phyloP scores from a whole-genome alignment of 805 yeast species.

The Debaryomyces maramus region DNA sequence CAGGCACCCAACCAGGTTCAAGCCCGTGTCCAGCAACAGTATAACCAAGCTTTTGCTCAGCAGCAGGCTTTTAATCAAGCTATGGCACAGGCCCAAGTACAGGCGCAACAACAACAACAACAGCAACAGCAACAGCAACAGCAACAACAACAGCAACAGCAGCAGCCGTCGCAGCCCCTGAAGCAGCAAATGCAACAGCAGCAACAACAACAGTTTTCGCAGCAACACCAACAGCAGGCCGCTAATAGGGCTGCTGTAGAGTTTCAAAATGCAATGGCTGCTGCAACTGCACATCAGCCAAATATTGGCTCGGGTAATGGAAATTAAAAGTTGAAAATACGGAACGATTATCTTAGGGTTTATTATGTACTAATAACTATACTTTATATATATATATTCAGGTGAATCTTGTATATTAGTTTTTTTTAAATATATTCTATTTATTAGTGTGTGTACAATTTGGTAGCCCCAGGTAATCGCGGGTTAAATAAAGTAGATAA shows the following conservation, averaged over 20 bases:
- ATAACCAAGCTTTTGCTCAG: slow-evolving; percentile 20
- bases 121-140: slow-evolving; percentile 10
- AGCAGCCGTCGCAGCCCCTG: no score
- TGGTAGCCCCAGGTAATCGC: no score
- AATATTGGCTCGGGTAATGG: slow-evolving; percentile 10
- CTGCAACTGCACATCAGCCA: slow-evolving; percentile 11
- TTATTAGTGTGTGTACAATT: no score
- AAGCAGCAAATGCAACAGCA: slow-evolving; percentile 9
- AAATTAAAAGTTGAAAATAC: no score
- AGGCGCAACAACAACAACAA: slow-evolving; percentile 10
- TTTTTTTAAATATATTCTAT: no score
- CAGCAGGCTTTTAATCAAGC: slow-evolving; percentile 23
- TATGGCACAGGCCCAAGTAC: slow-evolving; percentile 16
- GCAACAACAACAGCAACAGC: slow-evolving; percentile 13
- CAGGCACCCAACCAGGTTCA: slow-evolving; percentile 2
- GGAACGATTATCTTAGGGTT: no score
- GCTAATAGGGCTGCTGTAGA: slow-evolving; percentile 11
- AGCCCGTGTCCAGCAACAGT: slow-evolving; percentile 5
- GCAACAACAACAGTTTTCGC: slow-evolving; percentile 12
- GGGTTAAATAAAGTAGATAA: no score
- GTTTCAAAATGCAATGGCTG: slow-evolving; percentile 14
- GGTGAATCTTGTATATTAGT: no score
- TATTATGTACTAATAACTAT: no score
- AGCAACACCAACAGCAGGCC: slow-evolving; percentile 10
- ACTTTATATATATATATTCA: no score